Evolutionary conservation across 2,329 filamentous ascomycete species (phyloP), one percentile per base, ranked within the genome.

Genomic region (Daldinia sp.): DNA sequence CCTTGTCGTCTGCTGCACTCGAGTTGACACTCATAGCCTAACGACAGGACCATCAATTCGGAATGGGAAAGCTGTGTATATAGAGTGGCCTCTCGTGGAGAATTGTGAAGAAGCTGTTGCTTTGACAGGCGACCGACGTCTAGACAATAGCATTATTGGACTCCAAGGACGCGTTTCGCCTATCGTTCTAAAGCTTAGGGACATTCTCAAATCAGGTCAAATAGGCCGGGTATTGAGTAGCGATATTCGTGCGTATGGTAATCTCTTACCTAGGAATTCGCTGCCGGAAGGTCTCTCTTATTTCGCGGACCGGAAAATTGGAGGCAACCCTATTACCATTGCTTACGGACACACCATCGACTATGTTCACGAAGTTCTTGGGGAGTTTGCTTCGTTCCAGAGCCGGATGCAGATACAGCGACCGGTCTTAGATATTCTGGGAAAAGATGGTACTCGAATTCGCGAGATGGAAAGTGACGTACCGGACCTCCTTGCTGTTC

Each of bases 41-140:
- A 82, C 82, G 1, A 78, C 82, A 0, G 77, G 80, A 10, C 84
- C 87, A 0, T 84, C 82, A 15, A 69, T 89, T 1, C 78, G 79
- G 13, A 84, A 85, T 0, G 87, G 87, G 0, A 89, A 89, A 74
- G 73, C 78, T 0, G 81, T 86, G 0, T 90, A 80, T 63, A 81
- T 88, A 0, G 88, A 90, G 77, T 90, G 88, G 86, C 88, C 87
- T 5, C 78, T 90, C 0, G 85, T 84, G 0, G 77, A 83, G 13
- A 82, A 84, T 60, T 74, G 77, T 0, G 63, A 73, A 1, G 77
- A 82, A 1, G 85, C 82, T 0, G 71, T 74, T 15, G 82, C 84
- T 48, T 76, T 89, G 62, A 78, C 78, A 0, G 74, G 79, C 0
- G 72, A 66, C 2, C 58, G 78, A 26, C 78, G 78, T 5, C 76